Evolutionary conservation across 164 flowering plant genomes (phyloP).

Genomic region (Chimonanthus salicifolius): DNA sequence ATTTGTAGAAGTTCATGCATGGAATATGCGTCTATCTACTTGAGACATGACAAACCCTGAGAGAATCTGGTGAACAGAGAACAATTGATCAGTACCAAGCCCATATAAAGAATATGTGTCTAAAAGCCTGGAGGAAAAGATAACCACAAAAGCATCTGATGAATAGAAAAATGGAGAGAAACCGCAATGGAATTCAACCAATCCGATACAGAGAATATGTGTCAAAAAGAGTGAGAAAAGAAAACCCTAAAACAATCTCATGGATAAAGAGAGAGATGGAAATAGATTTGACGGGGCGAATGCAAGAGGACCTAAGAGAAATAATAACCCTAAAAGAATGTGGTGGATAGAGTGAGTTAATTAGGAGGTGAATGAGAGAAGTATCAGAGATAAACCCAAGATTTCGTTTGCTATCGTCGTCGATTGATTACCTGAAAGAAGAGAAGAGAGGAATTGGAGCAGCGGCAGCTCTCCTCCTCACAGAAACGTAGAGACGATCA

Average conservation of each 20-base stretch:
- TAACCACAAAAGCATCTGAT: no score
- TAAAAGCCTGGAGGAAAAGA: no score
- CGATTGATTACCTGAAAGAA: not conserved
- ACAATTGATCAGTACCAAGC: no score
- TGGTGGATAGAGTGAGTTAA: not conserved
- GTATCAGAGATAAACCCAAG: not conserved
- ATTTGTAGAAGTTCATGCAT: no score
- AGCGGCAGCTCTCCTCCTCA: conserved; percentile 1
- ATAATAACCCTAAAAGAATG: not conserved
- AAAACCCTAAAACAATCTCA: not conserved
- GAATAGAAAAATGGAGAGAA: not conserved
- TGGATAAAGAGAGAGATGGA: not conserved
- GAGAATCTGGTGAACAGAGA: no score
- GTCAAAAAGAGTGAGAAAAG: no score
- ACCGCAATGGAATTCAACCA: not conserved
- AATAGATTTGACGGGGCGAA: not conserved
- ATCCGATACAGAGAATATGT: no score
- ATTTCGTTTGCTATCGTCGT: no score
- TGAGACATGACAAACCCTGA: no score
- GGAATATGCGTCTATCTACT: no score
- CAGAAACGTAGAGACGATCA: not conserved
- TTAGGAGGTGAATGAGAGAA: not conserved
- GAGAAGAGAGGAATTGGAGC: not conserved
- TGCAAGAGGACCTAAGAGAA: not conserved
- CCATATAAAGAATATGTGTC: no score